Evolutionary conservation across 495 filamentous ascomycete species (phyloP), one percentile per base, ranked within the genome.

Genomic region (Margaritispora aquatica): DNA sequence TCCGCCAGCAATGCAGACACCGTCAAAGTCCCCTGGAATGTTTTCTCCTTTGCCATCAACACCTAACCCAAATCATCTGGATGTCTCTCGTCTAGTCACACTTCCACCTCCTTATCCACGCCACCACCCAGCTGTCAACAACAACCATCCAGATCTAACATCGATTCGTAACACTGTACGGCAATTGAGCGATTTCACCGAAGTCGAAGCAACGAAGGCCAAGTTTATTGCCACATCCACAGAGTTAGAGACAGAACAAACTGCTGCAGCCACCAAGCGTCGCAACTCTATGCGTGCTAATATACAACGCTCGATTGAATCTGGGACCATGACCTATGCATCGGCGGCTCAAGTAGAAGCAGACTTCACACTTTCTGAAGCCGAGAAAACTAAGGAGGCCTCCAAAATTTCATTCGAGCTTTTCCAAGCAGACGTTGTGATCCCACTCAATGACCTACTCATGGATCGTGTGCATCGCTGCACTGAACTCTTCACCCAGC

Each of bases 111-210:
- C 94, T 1, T 97, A 92, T 69, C 94, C 94, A 1, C 83, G 91
- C 17, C 90, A 97, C 69, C 86, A 97, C 66, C 94, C 94, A 13
- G 94, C 94, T 4, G 88, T 97, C 51, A 96, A 95, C 69, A 98
- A 98, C 66, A 90, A 84, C 66, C 94, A 98, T 68, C 94, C 94
- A 0, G 86, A 94, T 55, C 80, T 98, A 9, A 80, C 91, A 0
- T 77, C 86, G 0, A 89, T 90, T 23, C 83, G 94, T 31, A 85
- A 79, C 8, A 74, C 84, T 0, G 88, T 96, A 19, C 86, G 95
- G 15, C 77, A 80, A 0, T 77, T 97, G 20, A 87, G 84, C 59
- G 89, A 97, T 63, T 73, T 93, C 55, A 76, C 79, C 4, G 88
- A 92, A 62, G 75, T 91, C 36, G 84, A 88, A 53, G 74, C 75